Conservation (phyloP, 148 eudicot genomes). For the Hydrangea macrophylla region DNA sequence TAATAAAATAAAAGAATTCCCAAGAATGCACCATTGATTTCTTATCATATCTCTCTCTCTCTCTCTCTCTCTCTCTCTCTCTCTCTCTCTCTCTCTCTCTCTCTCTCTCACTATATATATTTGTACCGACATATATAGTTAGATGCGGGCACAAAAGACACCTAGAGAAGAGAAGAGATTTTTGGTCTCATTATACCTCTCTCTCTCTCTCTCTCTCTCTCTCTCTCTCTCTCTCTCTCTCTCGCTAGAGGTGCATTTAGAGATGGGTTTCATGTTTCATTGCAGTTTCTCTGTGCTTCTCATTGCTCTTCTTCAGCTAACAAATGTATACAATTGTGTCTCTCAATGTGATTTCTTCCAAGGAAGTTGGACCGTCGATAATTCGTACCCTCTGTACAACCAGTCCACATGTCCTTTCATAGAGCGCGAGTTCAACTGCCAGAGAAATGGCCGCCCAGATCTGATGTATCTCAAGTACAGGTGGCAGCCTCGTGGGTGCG, state of each 20-base stretch:
- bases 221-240: too few relatives aligned
- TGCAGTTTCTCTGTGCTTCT: not conserved
- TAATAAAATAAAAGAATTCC: too few relatives aligned
- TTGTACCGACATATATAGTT: too few relatives aligned
- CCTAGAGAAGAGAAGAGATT: too few relatives aligned
- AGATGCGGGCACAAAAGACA: too few relatives aligned
- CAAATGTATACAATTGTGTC: not conserved
- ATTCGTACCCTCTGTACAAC: conserved; percentile 39
- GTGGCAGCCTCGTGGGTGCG: conserved; percentile 51
- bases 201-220: not conserved
- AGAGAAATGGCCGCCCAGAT: conserved; percentile 49
- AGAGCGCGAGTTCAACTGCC: conserved; percentile 48
- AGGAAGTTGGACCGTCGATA: conserved; percentile 54
- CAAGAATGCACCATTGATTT: too few relatives aligned
- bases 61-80: too few relatives aligned
- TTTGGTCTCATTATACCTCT: too few relatives aligned
- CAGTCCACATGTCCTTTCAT: conserved; percentile 43
- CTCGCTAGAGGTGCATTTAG: too few relatives aligned
- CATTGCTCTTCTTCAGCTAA: not conserved
- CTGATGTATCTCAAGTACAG: conserved; percentile 36
- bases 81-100: too few relatives aligned
- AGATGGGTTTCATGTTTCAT: not conserved
- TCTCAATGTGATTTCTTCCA: not conserved
- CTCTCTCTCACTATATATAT: too few relatives aligned
- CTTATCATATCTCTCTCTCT: too few relatives aligned